These are phyloP conservation scores for Fusarium musae DNA, from an alignment of 2,329 filamentous ascomycete species.

Conservation along the genomic window DNA sequence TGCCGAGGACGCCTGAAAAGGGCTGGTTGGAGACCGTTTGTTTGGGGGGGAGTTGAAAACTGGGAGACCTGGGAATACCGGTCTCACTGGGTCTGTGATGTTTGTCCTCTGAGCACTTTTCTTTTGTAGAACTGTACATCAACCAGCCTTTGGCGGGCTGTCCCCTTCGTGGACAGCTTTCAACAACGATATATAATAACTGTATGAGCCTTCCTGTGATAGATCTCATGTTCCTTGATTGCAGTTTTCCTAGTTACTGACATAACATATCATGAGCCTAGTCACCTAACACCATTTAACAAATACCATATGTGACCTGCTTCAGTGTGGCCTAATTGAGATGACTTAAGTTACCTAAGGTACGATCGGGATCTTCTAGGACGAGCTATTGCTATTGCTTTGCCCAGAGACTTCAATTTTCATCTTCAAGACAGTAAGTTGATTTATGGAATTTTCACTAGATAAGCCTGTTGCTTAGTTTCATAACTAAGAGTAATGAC, in stretches of 20 bases:
- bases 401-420: neutral
- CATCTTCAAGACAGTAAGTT: neutral
- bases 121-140: slow-evolving; percentile 50
- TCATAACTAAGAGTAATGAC: neutral
- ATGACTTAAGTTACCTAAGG: neutral
- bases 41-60: slow-evolving; percentile 35
- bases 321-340: neutral
- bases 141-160: slow-evolving; percentile 38
- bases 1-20: slow-evolving; percentile 31
- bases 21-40: slow-evolving; percentile 40
- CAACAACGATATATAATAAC: slow-evolving; percentile 26
- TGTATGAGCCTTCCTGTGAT: neutral
- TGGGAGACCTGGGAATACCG: slow-evolving; percentile 38
- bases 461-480: neutral
- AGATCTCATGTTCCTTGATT: neutral
- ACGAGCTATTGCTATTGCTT: neutral
- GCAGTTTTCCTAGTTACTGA: neutral
- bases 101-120: slow-evolving; percentile 46
- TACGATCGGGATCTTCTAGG: neutral
- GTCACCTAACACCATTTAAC: neutral
- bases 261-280: neutral
- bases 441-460: too few species aligned
- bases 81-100: slow-evolving; percentile 38
- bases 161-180: slow-evolving; percentile 29
- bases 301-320: neutral